Evolutionary conservation across 2,329 filamentous ascomycete genomes (phyloP).

Genomic region (Colletotrichum sp.): DNA sequence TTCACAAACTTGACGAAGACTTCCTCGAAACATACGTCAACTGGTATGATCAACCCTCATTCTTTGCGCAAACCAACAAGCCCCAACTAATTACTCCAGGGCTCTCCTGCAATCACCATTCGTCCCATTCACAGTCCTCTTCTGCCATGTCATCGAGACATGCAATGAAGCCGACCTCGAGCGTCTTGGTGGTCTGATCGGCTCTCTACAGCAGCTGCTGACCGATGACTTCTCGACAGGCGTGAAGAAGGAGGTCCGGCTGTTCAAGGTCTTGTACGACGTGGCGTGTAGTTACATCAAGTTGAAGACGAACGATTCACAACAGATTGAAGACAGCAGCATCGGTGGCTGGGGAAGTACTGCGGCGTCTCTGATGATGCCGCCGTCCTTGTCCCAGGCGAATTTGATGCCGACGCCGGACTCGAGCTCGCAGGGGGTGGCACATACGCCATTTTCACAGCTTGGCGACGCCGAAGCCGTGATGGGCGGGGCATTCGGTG

Average conservation of each 20-base stretch:
- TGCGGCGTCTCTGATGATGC: not conserved
- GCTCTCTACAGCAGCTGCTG: constrained; percentile 10
- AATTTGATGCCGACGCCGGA: not conserved
- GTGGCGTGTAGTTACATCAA: constrained; percentile 27
- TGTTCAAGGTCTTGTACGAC: constrained; percentile 26
- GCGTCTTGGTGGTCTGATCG: constrained; percentile 21
- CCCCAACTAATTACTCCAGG: not conserved
- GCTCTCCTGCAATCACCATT: constrained; percentile 25
- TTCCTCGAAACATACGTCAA: constrained; percentile 16
- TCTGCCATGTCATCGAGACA: constrained; percentile 35
- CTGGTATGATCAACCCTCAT: not conserved
- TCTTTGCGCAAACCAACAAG: not conserved
- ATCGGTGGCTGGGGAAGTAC: not conserved
- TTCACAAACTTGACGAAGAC: not conserved
- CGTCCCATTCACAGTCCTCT: constrained; percentile 29
- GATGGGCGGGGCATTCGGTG: not conserved
- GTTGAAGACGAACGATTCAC: constrained; percentile 2
- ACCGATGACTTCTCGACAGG: not conserved
- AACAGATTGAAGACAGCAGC: not conserved
- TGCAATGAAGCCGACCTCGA: constrained; percentile 46
- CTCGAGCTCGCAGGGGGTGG: not conserved
- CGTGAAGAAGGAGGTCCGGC: constrained; percentile 20
- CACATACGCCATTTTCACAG: not conserved
- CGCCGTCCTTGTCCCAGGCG: not conserved
- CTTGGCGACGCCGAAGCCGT: not conserved